Percentiles rank a stretch among this genome's conserved stretches.
These are phyloP conservation scores for Ganoderma boninense DNA, from an alignment of 1,284 basidiomycete genomes.

Conservation along the genomic window DNA sequence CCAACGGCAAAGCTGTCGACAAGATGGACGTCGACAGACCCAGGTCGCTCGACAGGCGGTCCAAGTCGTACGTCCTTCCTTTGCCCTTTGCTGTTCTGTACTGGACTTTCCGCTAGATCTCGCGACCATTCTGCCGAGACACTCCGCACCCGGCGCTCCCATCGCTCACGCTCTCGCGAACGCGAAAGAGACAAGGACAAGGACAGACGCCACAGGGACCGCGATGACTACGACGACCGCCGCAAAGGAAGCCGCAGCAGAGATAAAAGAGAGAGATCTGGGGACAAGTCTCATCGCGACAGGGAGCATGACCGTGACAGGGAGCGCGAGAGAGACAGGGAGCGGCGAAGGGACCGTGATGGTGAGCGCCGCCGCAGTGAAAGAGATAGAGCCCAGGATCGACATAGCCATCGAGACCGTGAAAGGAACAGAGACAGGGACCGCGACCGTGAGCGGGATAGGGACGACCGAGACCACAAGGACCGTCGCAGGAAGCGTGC, in stretches of 20 bases:
- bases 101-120: constrained; percentile 51
- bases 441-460: constrained; percentile 46
- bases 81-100: constrained; percentile 19
- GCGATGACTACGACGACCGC: constrained; percentile 42
- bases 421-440: constrained; percentile 51
- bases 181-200: constrained; percentile 43
- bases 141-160: constrained; percentile 72
- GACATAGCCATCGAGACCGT: constrained; percentile 56
- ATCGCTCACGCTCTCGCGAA: constrained; percentile 66
- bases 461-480: constrained; percentile 59
- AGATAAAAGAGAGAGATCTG: constrained; percentile 55
- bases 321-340: constrained; percentile 53
- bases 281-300: constrained; percentile 52
- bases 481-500: constrained; percentile 68
- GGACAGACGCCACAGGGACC: constrained; percentile 50
- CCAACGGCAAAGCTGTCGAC: constrained; percentile 60
- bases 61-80: constrained; percentile 63
- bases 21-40: constrained; percentile 67
- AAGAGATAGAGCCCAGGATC: constrained; percentile 50
- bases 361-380: constrained; percentile 45
- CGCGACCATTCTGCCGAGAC: constrained; percentile 79
- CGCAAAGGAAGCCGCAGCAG: constrained; percentile 60
- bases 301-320: constrained; percentile 54
- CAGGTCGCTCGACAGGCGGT: constrained; percentile 59
- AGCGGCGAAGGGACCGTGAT: constrained; percentile 47